These are phyloP conservation scores for Syzygium grande DNA, from an alignment of 345 rosid genomes.

Conservation along the genomic window DNA sequence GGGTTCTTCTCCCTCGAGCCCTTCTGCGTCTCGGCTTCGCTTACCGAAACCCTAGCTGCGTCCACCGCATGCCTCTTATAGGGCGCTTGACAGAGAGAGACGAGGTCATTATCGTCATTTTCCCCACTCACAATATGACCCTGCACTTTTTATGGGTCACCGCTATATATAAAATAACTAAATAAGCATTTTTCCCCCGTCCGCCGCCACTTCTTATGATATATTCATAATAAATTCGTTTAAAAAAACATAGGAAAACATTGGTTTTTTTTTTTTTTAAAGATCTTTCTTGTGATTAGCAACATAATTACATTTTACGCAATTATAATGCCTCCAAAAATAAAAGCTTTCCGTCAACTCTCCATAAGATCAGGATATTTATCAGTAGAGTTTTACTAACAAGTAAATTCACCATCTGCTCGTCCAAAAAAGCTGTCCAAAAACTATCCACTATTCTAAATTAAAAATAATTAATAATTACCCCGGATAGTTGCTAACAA, in stretches of 20 bases:
- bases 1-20: background rate
- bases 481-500: background rate
- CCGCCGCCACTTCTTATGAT: background rate
- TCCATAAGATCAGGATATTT: background rate
- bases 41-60: background rate
- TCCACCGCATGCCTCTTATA: background rate
- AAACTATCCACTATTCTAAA: no score
- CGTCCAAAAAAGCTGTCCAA: no score
- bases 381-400: background rate
- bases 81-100: rapidly evolving
- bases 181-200: background rate
- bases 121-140: background rate
- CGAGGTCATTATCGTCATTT: background rate
- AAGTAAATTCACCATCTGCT: background rate
- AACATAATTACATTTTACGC: background rate
- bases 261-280: background rate
- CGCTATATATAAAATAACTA: background rate
- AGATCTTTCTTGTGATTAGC: background rate
- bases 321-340: background rate
- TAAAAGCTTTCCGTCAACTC: background rate
- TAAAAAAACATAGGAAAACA: background rate
- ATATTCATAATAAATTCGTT: rapidly evolving
- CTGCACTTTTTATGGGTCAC: background rate
- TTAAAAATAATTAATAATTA: background rate
- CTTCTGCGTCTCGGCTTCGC: background rate